Evolutionary conservation across 164 flowering plant genomes (phyloP), one percentile per base, ranked within the genome.

Genomic region (Magnolia kwangsiensis): DNA sequence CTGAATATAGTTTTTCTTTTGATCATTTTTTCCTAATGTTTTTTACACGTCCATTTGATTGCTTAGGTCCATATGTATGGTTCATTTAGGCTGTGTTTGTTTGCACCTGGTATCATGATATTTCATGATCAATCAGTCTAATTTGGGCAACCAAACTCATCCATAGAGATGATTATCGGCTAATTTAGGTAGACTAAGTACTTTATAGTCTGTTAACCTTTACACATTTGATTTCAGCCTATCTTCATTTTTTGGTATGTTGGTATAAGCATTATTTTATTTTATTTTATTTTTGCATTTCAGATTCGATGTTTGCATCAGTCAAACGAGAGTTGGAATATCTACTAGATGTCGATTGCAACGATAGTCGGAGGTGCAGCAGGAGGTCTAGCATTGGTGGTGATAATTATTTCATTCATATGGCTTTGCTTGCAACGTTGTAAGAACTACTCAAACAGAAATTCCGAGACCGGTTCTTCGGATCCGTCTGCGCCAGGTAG

Each of bases 401-500:
- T 74, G 23, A 61, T 85, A 67, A 51, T 82, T 21, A 78, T 83
- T 64, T 82, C 78, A 7, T 51, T 84, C 0, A n/a, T 87, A 24
- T 88, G 89, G 88, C 74, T 85, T 71, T 86, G 77, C 80, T 79
- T 79, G 76, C 71, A 24, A 2, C 82, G 75, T 4, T 74, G 79
- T 74, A 89, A 81, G 74, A 85, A 75, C 37, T 74, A 69, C 20
- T 76, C 84, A 13, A 89, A 86, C 72, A 82, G 71, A 81, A 87
- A 81, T 67, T 91, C 96, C 0, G 96, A 90, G 19, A 85, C 91
- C 27, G 90, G 89, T 67, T 91, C 93, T 72, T 91, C 96, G 55
- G 93, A 90, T 76, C 95, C 93, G 67, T 87, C 90, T 74, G 89
- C 90, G 72, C 73, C 75, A 81, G 93, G 96, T 90, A 87, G 75